Evolutionary conservation across 2,329 filamentous ascomycete species (phyloP), one percentile per base, ranked within the genome.

Genomic region (Elsinoe necatrix): DNA sequence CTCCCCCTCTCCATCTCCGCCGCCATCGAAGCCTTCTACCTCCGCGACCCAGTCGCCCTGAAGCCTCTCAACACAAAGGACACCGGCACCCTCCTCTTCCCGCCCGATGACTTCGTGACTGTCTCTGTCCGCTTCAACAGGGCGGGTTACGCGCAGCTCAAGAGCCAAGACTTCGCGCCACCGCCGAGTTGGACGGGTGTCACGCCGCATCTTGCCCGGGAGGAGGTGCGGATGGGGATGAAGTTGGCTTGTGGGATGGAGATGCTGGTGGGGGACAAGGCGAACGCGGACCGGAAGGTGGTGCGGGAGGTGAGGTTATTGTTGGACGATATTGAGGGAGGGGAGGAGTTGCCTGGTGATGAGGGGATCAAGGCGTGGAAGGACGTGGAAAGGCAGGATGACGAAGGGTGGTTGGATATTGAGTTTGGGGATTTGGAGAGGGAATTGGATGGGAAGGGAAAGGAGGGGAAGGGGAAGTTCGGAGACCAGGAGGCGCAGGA

Each of bases 361-460:
- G 71, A 76, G 0, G 87, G 92, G n/a, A 89, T 97, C 8, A 69
- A 71, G 23, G 64, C 68, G 1, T 97, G 93, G 92, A 75, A 78
- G 2, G 41, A 45, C 14, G 48, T 29, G 16, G 71, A 75, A 27
- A 77, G 74, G n/a, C 81, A 92, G 51, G 92, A 97, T 59, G 83
- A 90, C 63, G 93, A 97, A 64, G 79, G 81, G 20, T 98, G 93
- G 93, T 77, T 98, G 61, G 85, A 97, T 63, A 95, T 98, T 57
- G 84, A 91, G 66, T 96, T 89, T 63, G 80, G 86, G 16, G 90
- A 96, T 60, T 89, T 98, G 57, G 91, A 96, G 65, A 78, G 80
- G 25, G 90, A 96, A 67, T 73, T 98, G 1, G 75, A 76, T 56
- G 81, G 80, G 1, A 65, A 65, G 9, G 45, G 43, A 8, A 61